Percentiles rank a stretch among this genome's conserved stretches.
Conservation (phyloP, 2,329 filamentous ascomycete species). For the Didymella sp. region DNA sequence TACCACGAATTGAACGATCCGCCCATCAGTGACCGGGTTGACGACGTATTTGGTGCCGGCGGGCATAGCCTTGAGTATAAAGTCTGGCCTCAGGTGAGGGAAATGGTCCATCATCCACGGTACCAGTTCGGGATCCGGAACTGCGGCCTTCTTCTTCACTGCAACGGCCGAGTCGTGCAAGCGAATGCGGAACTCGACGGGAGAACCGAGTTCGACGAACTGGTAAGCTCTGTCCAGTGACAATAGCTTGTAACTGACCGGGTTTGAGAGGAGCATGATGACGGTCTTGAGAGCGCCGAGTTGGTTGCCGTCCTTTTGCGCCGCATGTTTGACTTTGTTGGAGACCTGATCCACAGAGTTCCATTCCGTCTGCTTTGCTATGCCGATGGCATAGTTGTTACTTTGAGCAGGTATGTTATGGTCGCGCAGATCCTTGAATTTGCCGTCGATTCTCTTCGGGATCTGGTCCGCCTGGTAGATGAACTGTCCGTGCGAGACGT, state of each 20-base stretch:
- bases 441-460: slow-evolving; percentile 8
- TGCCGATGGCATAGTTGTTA: slow-evolving; percentile 22
- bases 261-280: slow-evolving; percentile 25
- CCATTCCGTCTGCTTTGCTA: slow-evolving; percentile 6
- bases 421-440: slow-evolving; percentile 6
- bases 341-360: neutral
- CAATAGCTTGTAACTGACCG: slow-evolving; percentile 12
- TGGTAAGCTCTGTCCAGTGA: slow-evolving; percentile 35
- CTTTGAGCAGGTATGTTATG: neutral
- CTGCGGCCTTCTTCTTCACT: slow-evolving; percentile 15
- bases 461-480: slow-evolving; percentile 22
- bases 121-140: slow-evolving; percentile 13
- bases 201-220: slow-evolving; percentile 28
- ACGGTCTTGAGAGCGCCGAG: slow-evolving; percentile 28
- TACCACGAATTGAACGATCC: slow-evolving; percentile 37
- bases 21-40: slow-evolving; percentile 33
- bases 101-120: slow-evolving; percentile 36
- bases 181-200: slow-evolving; percentile 35
- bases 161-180: neutral
- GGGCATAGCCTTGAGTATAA: slow-evolving; percentile 42
- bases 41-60: slow-evolving; percentile 27
- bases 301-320: slow-evolving; percentile 10
- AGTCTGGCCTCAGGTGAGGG: slow-evolving; percentile 42
- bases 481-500: slow-evolving; percentile 32
- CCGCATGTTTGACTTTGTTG: neutral